Base-by-base conservation (phyloP, 1,284 basidiomycete genomes). In the Sphagnurus paluster region DNA sequence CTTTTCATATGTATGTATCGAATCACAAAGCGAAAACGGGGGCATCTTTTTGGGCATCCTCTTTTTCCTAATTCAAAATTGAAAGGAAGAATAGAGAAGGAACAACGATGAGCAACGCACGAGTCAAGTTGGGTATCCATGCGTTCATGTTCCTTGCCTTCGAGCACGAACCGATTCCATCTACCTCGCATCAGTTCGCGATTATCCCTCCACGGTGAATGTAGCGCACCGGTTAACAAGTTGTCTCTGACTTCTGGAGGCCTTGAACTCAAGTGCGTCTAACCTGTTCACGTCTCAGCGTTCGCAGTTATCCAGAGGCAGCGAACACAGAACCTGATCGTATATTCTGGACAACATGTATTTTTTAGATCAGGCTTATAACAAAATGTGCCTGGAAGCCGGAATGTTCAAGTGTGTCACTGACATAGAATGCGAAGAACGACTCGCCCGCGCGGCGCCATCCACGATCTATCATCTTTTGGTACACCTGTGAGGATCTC, bases 341-440 rank as follows among this genome's bases (percentile, higher is more conserved):
- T 92, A 62, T 95, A 96, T 54, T 93, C 90, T 0, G 93, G 91
- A 63, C 95, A 98, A 63, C 95, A 98, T 3, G 92, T 89, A 6
- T 70, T 66, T 52, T 71, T 77, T 68, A 94, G 75, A 63, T 95
- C 83, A 2, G 93, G 93, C 56, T 91, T 92, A 65, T 89, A 91
- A 59, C 88, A 82, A 64, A 84, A 92, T 19, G 71, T 75, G 3
- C 75, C 75, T 77, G 42, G 5, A 33, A 8, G 30, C 14, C 17
- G 37, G 8, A n/a, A n/a, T n/a, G n/a, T n/a, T n/a, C n/a, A n/a
- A n/a, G n/a, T n/a, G n/a, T n/a, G n/a, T n/a, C n/a, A n/a, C n/a
- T n/a, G n/a, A n/a, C n/a, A n/a, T n/a, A n/a, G 14, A 17, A 21
- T n/a, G 25, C 6, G 9, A 17, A 2, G 21, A 6, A 25, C 33